These are phyloP conservation scores for Ceratobasidium sp. DNA, from an alignment of 1,284 basidiomycete genomes.

Conservation along the genomic window DNA sequence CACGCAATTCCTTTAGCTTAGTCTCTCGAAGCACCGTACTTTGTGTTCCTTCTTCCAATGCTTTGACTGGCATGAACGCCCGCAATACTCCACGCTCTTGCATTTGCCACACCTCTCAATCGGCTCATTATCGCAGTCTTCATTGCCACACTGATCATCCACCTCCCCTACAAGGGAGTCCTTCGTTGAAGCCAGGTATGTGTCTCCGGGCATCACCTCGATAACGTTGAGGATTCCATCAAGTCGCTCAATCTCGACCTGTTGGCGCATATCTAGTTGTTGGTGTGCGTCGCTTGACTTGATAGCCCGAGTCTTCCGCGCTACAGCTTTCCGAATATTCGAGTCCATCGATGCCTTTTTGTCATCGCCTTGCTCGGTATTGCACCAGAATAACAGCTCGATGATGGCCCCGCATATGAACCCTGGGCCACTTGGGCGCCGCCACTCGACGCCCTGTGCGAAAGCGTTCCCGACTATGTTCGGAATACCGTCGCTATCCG, in stretches of 20 bases:
- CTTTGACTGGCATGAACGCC: constrained; percentile 11
- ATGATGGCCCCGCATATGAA: constrained; percentile 30
- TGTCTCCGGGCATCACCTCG: constrained; percentile 19
- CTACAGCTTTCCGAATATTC: constrained; percentile 2
- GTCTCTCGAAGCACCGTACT: constrained; percentile 19
- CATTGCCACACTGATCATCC: constrained; percentile 10
- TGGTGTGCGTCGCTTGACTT: not conserved
- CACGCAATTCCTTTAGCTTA: not conserved
- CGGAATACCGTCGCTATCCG: constrained; percentile 2
- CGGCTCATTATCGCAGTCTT: constrained; percentile 21
- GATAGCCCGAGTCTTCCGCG: constrained; percentile 5
- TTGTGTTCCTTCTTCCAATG: constrained; percentile 36
- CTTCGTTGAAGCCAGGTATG: not conserved
- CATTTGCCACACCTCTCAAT: constrained; percentile 21
- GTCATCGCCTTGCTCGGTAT: constrained; percentile 27
- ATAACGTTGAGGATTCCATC: constrained; percentile 25
- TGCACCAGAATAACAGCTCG: constrained; percentile 34
- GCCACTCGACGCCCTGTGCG: constrained; percentile 13
- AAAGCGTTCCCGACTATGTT: constrained; percentile 34
- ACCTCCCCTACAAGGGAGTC: not conserved
- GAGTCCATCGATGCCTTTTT: constrained; percentile 32
- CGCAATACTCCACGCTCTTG: constrained; percentile 30
- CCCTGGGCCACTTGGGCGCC: constrained; percentile 32
- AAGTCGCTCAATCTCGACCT: constrained; percentile 17
- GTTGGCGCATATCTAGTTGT: not conserved